A percentile compares a stretch with the other conserved stretches of the same genome.
These are phyloP conservation scores for Taiozyma sp. DNA, from an alignment of 1,139 yeast species.

Conservation along the genomic window DNA sequence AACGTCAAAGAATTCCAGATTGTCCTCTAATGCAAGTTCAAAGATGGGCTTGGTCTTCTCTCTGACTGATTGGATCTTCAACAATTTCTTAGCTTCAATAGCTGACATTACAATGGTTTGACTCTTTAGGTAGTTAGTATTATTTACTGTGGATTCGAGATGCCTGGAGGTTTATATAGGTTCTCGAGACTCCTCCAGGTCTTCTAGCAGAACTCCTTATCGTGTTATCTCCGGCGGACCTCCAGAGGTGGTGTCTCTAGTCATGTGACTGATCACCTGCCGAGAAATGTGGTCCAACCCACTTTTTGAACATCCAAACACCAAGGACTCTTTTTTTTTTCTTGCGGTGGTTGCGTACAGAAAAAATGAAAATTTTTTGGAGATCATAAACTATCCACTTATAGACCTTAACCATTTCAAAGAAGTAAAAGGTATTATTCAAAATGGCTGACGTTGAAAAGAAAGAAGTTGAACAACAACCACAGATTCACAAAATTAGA, in stretches of 20 bases:
- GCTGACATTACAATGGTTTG: not conserved
- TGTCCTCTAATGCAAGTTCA: conserved; percentile 31
- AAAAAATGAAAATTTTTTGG: conserved; percentile 13
- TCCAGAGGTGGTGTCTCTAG: conserved; percentile 1
- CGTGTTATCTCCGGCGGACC: conserved; percentile 8
- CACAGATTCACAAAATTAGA: conserved; percentile 95
- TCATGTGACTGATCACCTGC: not conserved
- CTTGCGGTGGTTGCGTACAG: not conserved
- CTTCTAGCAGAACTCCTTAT: not conserved
- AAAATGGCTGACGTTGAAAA: conserved; percentile 79
- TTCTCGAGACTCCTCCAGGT: not conserved
- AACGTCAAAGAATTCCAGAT: conserved; percentile 40
- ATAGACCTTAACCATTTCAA: conserved; percentile 20
- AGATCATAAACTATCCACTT: not conserved
- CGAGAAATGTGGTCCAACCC: not conserved
- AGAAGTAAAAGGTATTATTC: conserved; percentile 36
- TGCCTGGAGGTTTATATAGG: not conserved
- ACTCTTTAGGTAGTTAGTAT: not conserved
- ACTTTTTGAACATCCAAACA: conserved; percentile 15
- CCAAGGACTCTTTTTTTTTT: conserved; percentile 11
- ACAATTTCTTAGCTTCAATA: conserved; percentile 27
- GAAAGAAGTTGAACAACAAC: conserved; percentile 83
- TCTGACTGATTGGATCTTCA: conserved; percentile 47
- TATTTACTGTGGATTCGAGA: not conserved
- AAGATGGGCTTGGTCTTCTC: conserved; percentile 42